Evolutionary conservation across 2,329 filamentous ascomycete species (phyloP).

Genomic region (Penicillium sp.): DNA sequence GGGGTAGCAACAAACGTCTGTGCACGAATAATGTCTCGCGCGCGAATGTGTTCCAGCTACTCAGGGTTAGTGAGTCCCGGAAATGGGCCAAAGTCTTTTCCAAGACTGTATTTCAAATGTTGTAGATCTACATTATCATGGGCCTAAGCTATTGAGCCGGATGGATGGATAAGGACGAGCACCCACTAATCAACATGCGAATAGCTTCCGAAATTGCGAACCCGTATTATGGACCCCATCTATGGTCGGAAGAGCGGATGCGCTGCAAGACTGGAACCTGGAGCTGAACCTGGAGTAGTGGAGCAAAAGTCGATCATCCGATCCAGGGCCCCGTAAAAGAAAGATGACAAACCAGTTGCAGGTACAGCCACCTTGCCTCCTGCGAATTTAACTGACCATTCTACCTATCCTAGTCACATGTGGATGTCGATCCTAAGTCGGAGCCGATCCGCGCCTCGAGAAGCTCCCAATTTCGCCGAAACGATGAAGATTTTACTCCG

Average conservation of each 20-base stretch:
- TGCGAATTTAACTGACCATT: neutral
- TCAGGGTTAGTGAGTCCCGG: neutral
- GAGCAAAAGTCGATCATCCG: neutral
- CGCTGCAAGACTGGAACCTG: neutral
- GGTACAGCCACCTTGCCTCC: neutral
- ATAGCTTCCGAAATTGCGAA: neutral
- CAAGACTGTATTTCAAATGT: neutral
- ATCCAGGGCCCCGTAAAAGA: neutral
- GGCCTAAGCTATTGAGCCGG: neutral
- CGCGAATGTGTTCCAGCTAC: too few species aligned
- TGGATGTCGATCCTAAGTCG: neutral
- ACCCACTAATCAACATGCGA: neutral
- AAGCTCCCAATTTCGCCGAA: neutral
- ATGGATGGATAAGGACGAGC: neutral
- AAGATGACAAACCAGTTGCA: neutral
- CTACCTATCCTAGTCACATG: neutral
- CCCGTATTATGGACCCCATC: too few species aligned
- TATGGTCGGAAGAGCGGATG: neutral
- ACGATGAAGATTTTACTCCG: neutral
- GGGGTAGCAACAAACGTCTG: neutral
- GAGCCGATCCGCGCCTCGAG: neutral
- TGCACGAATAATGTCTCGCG: neutral
- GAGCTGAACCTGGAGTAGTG: neutral
- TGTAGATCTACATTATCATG: neutral
- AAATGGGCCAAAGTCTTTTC: too few species aligned